Percentiles rank a stretch among this genome's conserved stretches.
These are phyloP conservation scores for Globisporangium spiculum DNA, from an alignment of 352 stramenopile species.

Conservation along the genomic window DNA sequence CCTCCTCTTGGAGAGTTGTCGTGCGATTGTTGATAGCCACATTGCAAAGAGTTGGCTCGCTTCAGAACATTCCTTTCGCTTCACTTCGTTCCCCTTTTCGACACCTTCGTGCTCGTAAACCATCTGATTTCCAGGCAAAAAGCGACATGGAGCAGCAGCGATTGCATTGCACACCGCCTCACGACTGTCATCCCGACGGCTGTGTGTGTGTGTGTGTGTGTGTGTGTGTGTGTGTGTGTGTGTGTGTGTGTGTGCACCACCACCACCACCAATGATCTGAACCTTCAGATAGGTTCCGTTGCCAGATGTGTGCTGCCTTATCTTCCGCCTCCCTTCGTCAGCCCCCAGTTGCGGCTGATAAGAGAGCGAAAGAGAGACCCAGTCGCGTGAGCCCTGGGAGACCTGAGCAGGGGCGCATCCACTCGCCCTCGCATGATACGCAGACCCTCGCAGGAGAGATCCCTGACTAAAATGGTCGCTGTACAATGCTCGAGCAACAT, in stretches of 20 bases:
- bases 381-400: not conserved
- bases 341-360: not conserved
- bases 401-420: not conserved
- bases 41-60: not conserved
- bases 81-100: no score
- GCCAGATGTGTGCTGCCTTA: not conserved
- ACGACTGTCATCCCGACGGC: not conserved
- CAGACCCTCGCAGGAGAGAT: no score
- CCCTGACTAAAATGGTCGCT: no score
- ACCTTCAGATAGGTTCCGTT: not conserved
- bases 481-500: not conserved
- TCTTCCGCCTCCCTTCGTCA: not conserved
- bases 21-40: conserved; percentile 1
- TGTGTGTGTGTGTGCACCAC: not conserved
- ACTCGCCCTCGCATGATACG: no score
- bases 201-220: not conserved
- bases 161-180: not conserved
- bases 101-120: not conserved
- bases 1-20: not conserved
- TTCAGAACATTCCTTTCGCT: not conserved
- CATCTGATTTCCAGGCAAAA: not conserved
- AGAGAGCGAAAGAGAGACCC: not conserved
- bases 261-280: not conserved
- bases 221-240: not conserved
- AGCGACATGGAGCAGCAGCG: not conserved